phyloP scores from a whole-genome alignment of 23 red algal genomes.

The Gracilaria vermiculophylla region DNA sequence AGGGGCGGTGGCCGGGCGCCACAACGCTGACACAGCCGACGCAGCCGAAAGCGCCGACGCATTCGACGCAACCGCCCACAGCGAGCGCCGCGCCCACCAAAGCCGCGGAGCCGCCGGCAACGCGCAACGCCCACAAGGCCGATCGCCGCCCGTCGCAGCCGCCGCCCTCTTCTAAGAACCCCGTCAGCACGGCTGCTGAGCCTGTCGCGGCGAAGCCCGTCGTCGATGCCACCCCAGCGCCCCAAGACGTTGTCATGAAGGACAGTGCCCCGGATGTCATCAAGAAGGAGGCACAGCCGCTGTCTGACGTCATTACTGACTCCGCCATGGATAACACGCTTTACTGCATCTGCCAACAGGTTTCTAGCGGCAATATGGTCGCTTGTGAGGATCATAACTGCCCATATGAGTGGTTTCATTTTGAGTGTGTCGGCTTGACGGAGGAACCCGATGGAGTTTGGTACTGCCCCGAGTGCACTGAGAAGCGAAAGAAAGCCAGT shows the following conservation, averaged over 20 bases:
- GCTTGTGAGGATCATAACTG: slow-evolving; percentile 95
- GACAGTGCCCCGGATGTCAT: not conserved
- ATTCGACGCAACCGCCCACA: not conserved
- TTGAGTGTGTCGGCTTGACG: slow-evolving; percentile 87
- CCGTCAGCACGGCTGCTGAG: not conserved
- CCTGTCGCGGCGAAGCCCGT: not conserved
- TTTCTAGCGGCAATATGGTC: slow-evolving; percentile 93
- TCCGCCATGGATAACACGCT: not conserved
- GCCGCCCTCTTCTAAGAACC: not conserved
- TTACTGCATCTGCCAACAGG: slow-evolving; percentile 79
- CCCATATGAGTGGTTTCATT: slow-evolving; percentile 98
- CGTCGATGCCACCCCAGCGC: not conserved
- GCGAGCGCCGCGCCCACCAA: too few relatives aligned
- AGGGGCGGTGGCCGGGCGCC: slow-evolving; percentile 82
- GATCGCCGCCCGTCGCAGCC: not conserved
- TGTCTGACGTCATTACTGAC: not conserved
- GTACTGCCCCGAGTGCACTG: slow-evolving; percentile 84
- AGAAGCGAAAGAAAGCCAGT: not conserved
- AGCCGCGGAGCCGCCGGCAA: not conserved
- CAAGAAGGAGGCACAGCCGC: not conserved
- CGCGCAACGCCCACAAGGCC: not conserved
- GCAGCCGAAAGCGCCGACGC: not conserved
- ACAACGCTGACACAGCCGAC: not conserved
- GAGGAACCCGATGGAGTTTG: slow-evolving; percentile 76
- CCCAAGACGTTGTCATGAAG: not conserved